Conservation (phyloP, 2,329 filamentous ascomycete genomes). For the Clonostachys rosea region DNA sequence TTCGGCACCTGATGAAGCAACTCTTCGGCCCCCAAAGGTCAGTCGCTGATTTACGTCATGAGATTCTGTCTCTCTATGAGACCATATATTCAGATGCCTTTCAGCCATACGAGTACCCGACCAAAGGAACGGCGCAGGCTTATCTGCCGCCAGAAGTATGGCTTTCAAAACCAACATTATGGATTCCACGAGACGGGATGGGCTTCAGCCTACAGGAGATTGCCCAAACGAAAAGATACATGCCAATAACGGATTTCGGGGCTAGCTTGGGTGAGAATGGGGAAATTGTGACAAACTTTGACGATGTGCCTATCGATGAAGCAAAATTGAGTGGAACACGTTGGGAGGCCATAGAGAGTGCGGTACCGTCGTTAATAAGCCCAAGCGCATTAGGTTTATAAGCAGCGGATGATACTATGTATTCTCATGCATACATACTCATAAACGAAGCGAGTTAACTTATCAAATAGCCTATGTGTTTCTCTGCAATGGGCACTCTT, state of each 20-base stretch:
- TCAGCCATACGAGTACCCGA: slow-evolving; percentile 2
- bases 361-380: background rate
- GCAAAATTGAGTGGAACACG: slow-evolving; percentile 7
- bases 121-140: slow-evolving; percentile 8
- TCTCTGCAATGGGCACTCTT: no score
- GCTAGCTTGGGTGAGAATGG: slow-evolving; percentile 24
- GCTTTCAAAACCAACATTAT: slow-evolving; percentile 64
- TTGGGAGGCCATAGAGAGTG: background rate
- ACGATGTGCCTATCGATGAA: slow-evolving; percentile 26
- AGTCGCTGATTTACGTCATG: background rate
- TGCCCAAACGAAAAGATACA: slow-evolving; percentile 63
- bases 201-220: slow-evolving; percentile 77
- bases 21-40: background rate
- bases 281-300: slow-evolving; percentile 23
- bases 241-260: slow-evolving; percentile 67
- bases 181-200: slow-evolving; percentile 74
- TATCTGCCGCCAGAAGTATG: slow-evolving; percentile 64
- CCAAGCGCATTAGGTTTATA: background rate
- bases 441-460: no score
- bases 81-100: background rate
- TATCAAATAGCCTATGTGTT: no score
- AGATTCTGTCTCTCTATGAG: background rate
- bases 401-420: no score
- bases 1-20: slow-evolving; percentile 6
- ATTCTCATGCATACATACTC: no score